A percentile compares a stretch with the other conserved stretches of the same genome.
phyloP scores from a whole-genome alignment of 202 grass and related monocot genomes.

The Cymbopogon flexuosus region DNA sequence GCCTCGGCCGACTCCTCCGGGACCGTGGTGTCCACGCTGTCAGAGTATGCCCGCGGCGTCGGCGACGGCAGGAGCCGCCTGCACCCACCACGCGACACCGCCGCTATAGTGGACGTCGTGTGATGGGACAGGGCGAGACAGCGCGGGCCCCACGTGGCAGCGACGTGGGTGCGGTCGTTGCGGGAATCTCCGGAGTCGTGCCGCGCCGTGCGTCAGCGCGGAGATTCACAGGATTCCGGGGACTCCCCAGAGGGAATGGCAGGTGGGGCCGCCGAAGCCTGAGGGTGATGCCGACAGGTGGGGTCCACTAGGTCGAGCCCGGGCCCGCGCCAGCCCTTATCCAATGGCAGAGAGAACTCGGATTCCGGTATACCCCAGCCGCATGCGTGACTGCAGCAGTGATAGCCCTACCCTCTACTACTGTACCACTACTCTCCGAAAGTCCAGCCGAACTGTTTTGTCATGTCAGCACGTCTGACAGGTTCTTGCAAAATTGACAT shows the following conservation, averaged over 20 bases:
- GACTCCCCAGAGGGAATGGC: background rate
- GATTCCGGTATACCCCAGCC: background rate
- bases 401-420: background rate
- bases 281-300: background rate
- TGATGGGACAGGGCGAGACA: background rate
- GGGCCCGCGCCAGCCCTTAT: constrained; percentile 23
- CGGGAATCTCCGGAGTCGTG: constrained; percentile 33
- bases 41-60: background rate
- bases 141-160: background rate
- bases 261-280: background rate
- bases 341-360: background rate
- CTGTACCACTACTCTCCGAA: background rate
- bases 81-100: background rate
- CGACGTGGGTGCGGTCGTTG: background rate
- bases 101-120: background rate
- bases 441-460: background rate
- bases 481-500: background rate
- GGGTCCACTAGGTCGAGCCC: background rate
- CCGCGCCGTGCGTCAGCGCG: background rate
- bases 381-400: background rate
- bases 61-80: background rate
- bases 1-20: too few relatives aligned
- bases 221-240: constrained; percentile 48
- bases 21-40: background rate
- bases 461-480: background rate